Conservation (phyloP, 192 early-diverging fungal genomes). For the Phlyctochytrium arcticum region DNA sequence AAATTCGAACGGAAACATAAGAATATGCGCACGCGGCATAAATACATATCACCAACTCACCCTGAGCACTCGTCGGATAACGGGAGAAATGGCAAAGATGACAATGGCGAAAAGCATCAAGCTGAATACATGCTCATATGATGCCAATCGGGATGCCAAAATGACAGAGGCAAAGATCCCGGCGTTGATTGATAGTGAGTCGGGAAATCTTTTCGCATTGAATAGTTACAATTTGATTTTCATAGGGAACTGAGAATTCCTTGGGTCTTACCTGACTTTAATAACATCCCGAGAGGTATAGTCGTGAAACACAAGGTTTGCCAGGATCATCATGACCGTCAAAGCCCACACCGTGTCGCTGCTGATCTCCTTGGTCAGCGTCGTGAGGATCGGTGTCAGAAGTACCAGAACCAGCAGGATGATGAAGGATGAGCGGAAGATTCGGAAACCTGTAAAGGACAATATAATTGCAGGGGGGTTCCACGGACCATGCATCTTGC, state of each 20-base stretch:
- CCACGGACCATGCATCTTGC: too few species aligned
- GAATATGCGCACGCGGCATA: neutral
- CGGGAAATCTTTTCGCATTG: conserved; percentile 89
- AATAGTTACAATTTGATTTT: too few species aligned
- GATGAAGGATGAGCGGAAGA: conserved; percentile 61
- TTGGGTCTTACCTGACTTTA: neutral
- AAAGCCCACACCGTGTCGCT: conserved; percentile 93
- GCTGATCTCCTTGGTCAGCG: conserved; percentile 83
- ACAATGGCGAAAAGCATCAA: conserved; percentile 82
- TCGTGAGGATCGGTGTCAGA: conserved; percentile 86
- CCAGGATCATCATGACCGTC: conserved; percentile 74
- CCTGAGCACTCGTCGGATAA: conserved; percentile 59
- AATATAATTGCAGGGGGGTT: too few species aligned
- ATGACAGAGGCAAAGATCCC: conserved; percentile 92
- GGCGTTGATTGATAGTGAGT: conserved; percentile 94
- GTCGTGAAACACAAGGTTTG: conserved; percentile 89
- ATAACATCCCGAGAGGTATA: conserved; percentile 27
- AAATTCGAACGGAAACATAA: neutral
- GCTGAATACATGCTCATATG: conserved; percentile 82
- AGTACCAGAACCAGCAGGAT: conserved; percentile 75
- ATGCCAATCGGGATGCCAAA: conserved; percentile 78
- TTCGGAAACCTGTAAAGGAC: too few species aligned
- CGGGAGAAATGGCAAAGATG: conserved; percentile 95
- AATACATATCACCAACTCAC: neutral
- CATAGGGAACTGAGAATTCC: neutral